phyloP scores from a whole-genome alignment of 164 flowering plant genomes.

The Tetrastigma voinierianum region DNA sequence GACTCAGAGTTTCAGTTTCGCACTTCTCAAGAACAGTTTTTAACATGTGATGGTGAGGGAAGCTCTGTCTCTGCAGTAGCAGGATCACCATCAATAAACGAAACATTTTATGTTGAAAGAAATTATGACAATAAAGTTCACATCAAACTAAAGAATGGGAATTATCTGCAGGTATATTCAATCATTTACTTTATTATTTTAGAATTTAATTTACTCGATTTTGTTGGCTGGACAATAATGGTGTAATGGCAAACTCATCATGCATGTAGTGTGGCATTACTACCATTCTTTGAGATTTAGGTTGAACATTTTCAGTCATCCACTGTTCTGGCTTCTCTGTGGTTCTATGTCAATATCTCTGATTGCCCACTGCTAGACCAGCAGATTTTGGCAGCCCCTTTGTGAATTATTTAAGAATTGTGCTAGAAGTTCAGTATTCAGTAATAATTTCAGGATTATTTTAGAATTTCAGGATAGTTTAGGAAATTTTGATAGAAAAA shows the following conservation, averaged over 20 bases:
- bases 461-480: too few species aligned
- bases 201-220: background rate
- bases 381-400: too few species aligned
- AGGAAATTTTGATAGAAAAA: too few species aligned
- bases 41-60: conserved; percentile 57
- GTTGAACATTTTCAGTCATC: too few species aligned
- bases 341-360: too few species aligned
- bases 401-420: too few species aligned
- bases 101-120: conserved; percentile 70
- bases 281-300: too few species aligned
- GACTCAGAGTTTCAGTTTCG: conserved; percentile 65
- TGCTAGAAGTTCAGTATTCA: too few species aligned
- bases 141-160: conserved; percentile 54
- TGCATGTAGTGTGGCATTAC: too few species aligned
- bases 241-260: background rate
- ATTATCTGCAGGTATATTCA: conserved; percentile 66
- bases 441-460: too few species aligned
- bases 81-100: conserved; percentile 43
- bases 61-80: conserved; percentile 50
- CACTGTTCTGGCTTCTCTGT: too few species aligned
- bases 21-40: conserved; percentile 62
- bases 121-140: conserved; percentile 51
- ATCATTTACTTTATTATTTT: background rate
- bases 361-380: too few species aligned
- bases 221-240: background rate